These are phyloP conservation scores for Phytophthora sp. DNA, from an alignment of 352 stramenopile species.

Conservation along the genomic window DNA sequence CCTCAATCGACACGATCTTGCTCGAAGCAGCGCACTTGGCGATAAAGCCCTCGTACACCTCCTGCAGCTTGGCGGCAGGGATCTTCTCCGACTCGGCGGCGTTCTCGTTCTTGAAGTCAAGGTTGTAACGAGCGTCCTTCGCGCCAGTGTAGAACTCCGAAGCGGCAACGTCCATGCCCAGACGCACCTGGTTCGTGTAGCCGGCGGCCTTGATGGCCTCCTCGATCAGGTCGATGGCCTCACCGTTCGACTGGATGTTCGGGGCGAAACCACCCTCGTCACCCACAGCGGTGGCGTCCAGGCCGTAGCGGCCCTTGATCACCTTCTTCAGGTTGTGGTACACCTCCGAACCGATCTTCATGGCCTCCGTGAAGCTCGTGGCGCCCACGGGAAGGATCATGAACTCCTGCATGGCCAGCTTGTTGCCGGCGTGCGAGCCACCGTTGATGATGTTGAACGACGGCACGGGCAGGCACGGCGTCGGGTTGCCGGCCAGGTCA, in stretches of 20 bases:
- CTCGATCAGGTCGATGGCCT: constrained; percentile 97
- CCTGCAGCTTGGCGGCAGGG: constrained; percentile 94
- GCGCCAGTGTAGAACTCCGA: constrained; percentile 97
- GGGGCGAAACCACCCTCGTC: constrained; percentile 99
- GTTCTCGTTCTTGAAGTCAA: constrained; percentile 98
- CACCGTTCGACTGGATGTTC: constrained; percentile 96
- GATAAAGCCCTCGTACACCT: constrained; percentile 95
- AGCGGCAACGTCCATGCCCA: constrained; percentile 98
- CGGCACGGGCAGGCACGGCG: constrained; percentile 95
- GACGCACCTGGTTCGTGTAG: constrained; percentile 96
- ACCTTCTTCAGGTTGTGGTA: constrained; percentile 99
- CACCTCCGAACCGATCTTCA: constrained; percentile 98
- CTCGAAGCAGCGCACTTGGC: constrained; percentile 90
- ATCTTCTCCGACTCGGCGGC: constrained; percentile 90
- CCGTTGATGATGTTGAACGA: constrained; percentile 99
- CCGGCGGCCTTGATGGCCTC: constrained; percentile 96
- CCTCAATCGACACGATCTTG: constrained; percentile 99
- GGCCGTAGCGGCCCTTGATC: constrained; percentile 98
- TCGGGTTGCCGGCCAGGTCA: constrained; percentile 96
- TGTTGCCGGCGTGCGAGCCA: constrained; percentile 98
- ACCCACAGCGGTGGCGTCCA: constrained; percentile 98
- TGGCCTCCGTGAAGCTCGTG: constrained; percentile 92
- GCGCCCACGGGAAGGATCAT: constrained; percentile 97
- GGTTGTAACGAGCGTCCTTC: constrained; percentile 96
- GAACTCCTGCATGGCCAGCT: constrained; percentile 99